Evolutionary conservation across 345 rosid genomes (phyloP), one percentile per base, ranked within the genome.

Genomic region (Brassica carinata): DNA sequence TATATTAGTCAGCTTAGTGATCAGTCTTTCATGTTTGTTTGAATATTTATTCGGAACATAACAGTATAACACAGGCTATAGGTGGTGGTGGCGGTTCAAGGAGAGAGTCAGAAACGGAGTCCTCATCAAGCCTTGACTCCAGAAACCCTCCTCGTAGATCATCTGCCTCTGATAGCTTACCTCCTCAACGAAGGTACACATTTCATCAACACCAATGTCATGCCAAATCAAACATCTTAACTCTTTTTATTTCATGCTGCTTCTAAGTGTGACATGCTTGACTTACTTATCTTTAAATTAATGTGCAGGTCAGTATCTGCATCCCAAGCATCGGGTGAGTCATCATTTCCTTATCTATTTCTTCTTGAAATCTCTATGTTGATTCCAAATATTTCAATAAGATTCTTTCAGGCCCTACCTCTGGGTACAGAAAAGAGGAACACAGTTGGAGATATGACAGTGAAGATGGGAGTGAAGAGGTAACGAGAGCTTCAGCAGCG

Each of bases 161-260:
- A 77, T 85, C 96, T 74, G 88, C 91, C 77, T 92, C 93, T 67
- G 92, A 95, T 75, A 94, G 96, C 75, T 88, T 92, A 83, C 99
- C 97, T 75, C 94, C 97, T 61, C 64, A 85, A 40, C 93, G 93
- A 88, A 89, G 98, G 98, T 95, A 84, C 82, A 34, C 76, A 51
- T 19, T 2, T 40, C 51, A 15, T 18, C 57, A 14, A 71, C 67
- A 59, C 72, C 14, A 13, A 13, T 45, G 48, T 26, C 36, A 38
- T 67, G 8, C 74, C 38, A 31, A 62, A 61, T 34, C 59, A 34
- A 62, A 51, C 26, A 74, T 77, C 67, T 15, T 55, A 13, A 17
- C 68, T 73, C 5, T 13, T 59, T 14, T 43, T 57, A 7, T 36
- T 53, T 55, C 67, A 74, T 51, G 17, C 14, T 75, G 74, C 26